Base-by-base conservation (phyloP, 2,329 filamentous ascomycete genomes). In the Apiospora aurea region DNA sequence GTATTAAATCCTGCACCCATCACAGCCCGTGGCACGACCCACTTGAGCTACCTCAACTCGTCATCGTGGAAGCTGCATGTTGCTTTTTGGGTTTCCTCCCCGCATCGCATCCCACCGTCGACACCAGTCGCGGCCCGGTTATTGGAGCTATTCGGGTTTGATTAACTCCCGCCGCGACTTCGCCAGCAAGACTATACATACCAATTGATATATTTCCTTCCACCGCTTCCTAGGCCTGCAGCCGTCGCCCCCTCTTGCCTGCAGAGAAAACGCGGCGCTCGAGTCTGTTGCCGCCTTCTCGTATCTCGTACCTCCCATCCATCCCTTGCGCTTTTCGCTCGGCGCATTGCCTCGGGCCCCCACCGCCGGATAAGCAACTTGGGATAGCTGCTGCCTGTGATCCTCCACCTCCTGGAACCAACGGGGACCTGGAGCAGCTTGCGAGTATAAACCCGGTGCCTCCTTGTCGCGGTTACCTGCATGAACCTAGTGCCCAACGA, bases 381-480 rank as follows among this genome's bases (percentile, higher is more conserved):
- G 57, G 57, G 57, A 57, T 57, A 57, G 34, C 34, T 64, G 34
- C 14, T 64, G 57, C 57, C 34, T 46, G 67, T 38, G 67, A 49
- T 69, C 8, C 24, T 41, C 18, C 57, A 64, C 41, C 34, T 41
- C 11, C 21, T 41, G 57, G 57, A 18, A 8, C 57, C 57, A 41
- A 64, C 57, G 57, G 57, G 57, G 34, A n/a, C 53, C 49, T 43
- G 34, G 64, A 66, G 24, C 69, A 61, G 41, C 69, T n/a, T n/a
- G 11, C 29, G 43, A n/a, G 64, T 68, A 71, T 69, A 69, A 67
- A 41, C 53, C 24, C 68, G 38, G 57, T 14, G 34, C 5, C 21
- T 34, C 57, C 34, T 21, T 64, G 18, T 21, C 10, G 43, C 71
- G 69, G 71, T n/a, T 71, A 67, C 71, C 61, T 69, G 64, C 70